Base-by-base conservation (phyloP, 1,139 yeast species). In the Hemisphaericaspora lyxosophila region DNA sequence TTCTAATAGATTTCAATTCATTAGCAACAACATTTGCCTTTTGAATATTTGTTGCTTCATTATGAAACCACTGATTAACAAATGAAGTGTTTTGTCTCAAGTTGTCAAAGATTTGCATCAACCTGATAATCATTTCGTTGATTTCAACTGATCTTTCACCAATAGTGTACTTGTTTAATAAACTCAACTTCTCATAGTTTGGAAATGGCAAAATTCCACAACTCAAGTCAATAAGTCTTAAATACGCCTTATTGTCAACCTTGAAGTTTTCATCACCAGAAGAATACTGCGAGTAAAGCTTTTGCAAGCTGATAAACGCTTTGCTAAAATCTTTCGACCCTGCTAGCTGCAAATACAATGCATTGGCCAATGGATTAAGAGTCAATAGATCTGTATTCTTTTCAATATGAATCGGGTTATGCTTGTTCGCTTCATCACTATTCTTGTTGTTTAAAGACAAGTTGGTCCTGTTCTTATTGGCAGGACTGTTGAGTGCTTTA, bases 201-300 rank as follows among this genome's bases (percentile, higher is more conserved):
- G 83, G 73, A 39, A 79, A 77, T 4, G 89, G 89, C 24, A 82
- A 63, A 7, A 82, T 64, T 0, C 85, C 82, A 36, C 76, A 63
- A 2, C 80, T 65, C 39, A 80, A 60, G 51, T 83, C 89, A 42
- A 78, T 46, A 24, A 78, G 53, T 38, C 73, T 60, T 38, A 73
- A 53, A 33, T 69, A 60, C 4, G 62, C 54, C 26, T 53, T 51
- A 28, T 51, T 48, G 31, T 64, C 70, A 31, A 60, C 51, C 22
- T 46, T 51, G 12, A 43, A 43, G n/a, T 48, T 48, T 24, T 54
- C 44, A 9, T 57, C 57, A 29, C 55, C 55, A 3, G 62, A 48
- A 19, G 53, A 42, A 27, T 57, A 53, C 28, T 57, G 55, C 14
- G 54, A 49, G 42, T 53, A 55, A 18, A 73, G 49, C 45, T 61